Evolutionary conservation across 805 yeast genomes (phyloP), one percentile per base, ranked within the genome.

Genomic region (Metschnikowia continentalis): DNA sequence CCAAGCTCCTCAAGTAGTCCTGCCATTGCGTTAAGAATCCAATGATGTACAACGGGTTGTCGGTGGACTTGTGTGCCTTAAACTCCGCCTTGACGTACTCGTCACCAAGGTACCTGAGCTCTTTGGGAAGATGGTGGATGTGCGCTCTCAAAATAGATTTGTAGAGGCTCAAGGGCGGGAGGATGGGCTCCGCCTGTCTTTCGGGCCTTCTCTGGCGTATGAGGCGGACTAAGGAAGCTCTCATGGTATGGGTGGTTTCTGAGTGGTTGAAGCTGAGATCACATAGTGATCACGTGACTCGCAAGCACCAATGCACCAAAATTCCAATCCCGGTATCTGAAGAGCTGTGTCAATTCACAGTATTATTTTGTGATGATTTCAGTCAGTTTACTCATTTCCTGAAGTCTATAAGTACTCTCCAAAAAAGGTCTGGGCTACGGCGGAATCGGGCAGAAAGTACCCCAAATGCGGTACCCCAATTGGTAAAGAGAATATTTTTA

Each of bases 21-120:
- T 94, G 99, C 99, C 99, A 94, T 53, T 89, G 85, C 1, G 96
- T 82, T 54, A 94, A 75, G 60, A 94, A 94, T 10, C 97, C 99
- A 10, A 94, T 90, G 33, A 94, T 90, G 63, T 92, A 96, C 22
- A 90, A 75, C 3, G 99, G 98, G 66, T 94, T 90, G 57, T 90
- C 96, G 6, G 86, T 79, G 44, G 74, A 68, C 53, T 83, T 80
- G 69, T 94, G 99, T 6, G 91, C 85, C 60, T 83, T 82, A 74
- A 94, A 94, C 70, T 94, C 99, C 35, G 84, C 80, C 64, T 83
- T 87, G 47, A 92, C 96, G 65, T 94, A 94, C 57, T 82, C 77
- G 67, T 94, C 97, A 3, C 99, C 99, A 20, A 94, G 75, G 47
- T 82, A 78, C 51, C 96, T 77, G 54, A 86, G 86, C 45, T 82